Evolutionary conservation across 768 basidiomycete genomes (phyloP), one percentile per base, ranked within the genome.

Genomic region (Gyrodon lividus): DNA sequence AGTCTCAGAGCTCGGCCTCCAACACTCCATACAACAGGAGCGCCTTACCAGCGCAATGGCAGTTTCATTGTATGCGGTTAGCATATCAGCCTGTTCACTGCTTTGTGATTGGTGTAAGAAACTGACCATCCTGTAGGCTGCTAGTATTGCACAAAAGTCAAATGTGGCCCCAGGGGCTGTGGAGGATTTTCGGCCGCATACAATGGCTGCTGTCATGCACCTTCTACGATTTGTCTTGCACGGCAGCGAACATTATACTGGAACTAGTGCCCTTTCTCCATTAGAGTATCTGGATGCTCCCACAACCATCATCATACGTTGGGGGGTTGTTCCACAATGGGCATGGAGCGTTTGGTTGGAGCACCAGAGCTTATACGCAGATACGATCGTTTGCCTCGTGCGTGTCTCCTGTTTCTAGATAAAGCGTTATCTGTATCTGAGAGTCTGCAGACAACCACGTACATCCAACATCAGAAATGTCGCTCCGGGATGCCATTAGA

Each of bases 291-390:
- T 77, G 6, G 77, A 82, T 61, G 50, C 59, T 40, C 65, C 84
- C 10, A 76, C 78, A 51, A 64, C 42, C 6, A 72, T 86, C 19
- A 62, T 89, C n/a, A 48, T 86, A n/a, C 69, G 69, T 53, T 88
- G 83, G 81, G 79, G 81, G 26, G 56, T 73, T 10, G 67, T 77
- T 10, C 63, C 86, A 3, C 75, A 78, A 1, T 89, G 87, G 87
- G 73, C 72, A 48, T 91, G 89, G 87, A 67, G 62, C 10, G 65
- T 76, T 6, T 89, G 86, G 84, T 63, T 69, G 42, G 86, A 87
- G 58, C 70, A 71, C 51, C 74, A 80, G 19, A 62, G 70, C 34
- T 72, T 76, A 24, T 67, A 81, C 31, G 69, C 76, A 2, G 84
- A 85, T 47, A 69, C 68, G 24, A 71, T 86, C 41, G 65, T 73